These are phyloP conservation scores for Cladosporium sp. DNA, from an alignment of 2,329 filamentous ascomycete species.

Conservation along the genomic window DNA sequence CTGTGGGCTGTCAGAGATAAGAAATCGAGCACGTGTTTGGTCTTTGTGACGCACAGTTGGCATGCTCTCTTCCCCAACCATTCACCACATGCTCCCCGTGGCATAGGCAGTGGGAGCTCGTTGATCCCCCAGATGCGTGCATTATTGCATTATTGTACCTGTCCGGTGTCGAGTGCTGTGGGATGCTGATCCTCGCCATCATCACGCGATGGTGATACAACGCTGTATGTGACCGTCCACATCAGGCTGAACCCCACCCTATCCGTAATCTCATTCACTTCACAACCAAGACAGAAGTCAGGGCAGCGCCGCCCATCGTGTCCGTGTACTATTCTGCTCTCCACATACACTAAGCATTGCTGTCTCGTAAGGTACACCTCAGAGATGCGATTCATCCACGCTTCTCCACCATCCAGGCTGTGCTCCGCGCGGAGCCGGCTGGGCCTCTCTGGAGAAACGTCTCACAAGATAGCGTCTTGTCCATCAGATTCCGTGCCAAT, in stretches of 20 bases:
- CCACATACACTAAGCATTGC: no score
- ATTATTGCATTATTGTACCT: not conserved
- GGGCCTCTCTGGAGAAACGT: slow-evolving; percentile 9
- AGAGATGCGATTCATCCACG: slow-evolving; percentile 6
- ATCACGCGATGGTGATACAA: not conserved
- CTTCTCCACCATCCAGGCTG: slow-evolving; percentile 8
- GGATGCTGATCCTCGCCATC: not conserved
- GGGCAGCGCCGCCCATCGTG: no score
- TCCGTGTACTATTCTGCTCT: no score
- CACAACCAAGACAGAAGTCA: no score
- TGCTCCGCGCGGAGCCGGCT: slow-evolving; percentile 12
- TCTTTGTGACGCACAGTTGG: slow-evolving; percentile 3
- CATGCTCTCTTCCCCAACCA: not conserved
- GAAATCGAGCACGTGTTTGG: slow-evolving; percentile 11
- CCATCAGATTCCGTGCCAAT: slow-evolving; percentile 9
- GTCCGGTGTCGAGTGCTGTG: not conserved
- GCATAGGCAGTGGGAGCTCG: not conserved
- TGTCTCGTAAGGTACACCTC: no score
- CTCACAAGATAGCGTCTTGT: not conserved
- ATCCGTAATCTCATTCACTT: no score
- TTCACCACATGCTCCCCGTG: not conserved
- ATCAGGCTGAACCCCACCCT: no score
- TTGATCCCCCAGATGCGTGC: not conserved
- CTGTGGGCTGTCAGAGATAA: slow-evolving; percentile 6
- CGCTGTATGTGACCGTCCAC: no score